Conservation (phyloP, 2,329 filamentous ascomycete genomes). For the Penicillium brasilianum region DNA sequence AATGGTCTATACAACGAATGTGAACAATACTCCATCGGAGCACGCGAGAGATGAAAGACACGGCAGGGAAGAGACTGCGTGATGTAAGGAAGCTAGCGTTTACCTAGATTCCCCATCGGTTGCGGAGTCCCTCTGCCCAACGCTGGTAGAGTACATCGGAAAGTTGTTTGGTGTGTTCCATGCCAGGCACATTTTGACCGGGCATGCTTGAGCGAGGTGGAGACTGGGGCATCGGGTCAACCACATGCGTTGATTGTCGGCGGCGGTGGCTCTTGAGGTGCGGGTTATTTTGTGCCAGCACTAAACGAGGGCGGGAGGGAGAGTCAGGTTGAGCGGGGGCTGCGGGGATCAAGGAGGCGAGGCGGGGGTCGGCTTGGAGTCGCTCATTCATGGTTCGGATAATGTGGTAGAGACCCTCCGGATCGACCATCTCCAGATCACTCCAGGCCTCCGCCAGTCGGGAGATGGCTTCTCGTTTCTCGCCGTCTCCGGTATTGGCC, state of each 20-base stretch:
- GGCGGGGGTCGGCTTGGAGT: slow-evolving; percentile 58
- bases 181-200: slow-evolving; percentile 67
- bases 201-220: slow-evolving; percentile 55
- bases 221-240: slow-evolving; percentile 45
- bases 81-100: neutral
- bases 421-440: slow-evolving; percentile 81
- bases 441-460: slow-evolving; percentile 85
- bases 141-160: slow-evolving; percentile 88
- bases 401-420: slow-evolving; percentile 86
- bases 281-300: slow-evolving; percentile 81
- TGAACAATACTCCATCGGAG: slow-evolving; percentile 17
- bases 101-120: slow-evolving; percentile 62
- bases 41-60: slow-evolving; percentile 4
- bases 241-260: slow-evolving; percentile 57
- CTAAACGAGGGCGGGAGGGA: slow-evolving; percentile 65
- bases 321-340: slow-evolving; percentile 44
- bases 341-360: slow-evolving; percentile 46
- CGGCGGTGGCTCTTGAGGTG: slow-evolving; percentile 79
- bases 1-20: slow-evolving; percentile 39
- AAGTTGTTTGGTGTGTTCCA: slow-evolving; percentile 90
- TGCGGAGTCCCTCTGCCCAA: slow-evolving; percentile 83
- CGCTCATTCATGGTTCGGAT: slow-evolving; percentile 77
- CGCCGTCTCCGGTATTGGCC: slow-evolving; percentile 71
- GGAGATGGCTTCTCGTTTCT: slow-evolving; percentile 83
- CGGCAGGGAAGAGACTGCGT: neutral